Percentiles rank a stretch among this genome's conserved stretches.
Conservation (phyloP, 2,329 filamentous ascomycete genomes). For the Penicillium freii region DNA sequence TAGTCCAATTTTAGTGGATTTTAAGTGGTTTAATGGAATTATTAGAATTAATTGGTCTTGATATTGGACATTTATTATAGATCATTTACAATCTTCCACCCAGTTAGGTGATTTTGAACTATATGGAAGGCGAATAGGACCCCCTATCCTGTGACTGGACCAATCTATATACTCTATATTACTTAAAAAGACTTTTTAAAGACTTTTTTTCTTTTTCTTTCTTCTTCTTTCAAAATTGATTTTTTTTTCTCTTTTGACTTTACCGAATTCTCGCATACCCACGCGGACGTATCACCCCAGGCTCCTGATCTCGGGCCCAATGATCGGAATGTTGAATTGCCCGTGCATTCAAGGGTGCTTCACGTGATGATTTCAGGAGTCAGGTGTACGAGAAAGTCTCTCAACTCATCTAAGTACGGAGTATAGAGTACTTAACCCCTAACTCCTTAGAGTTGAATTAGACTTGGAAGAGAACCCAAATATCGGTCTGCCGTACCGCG, state of each 20-base stretch:
- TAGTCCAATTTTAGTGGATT: background rate
- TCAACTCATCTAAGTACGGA: background rate
- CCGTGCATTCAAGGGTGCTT: background rate
- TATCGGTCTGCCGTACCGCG: background rate
- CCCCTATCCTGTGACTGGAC: background rate
- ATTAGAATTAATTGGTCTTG: background rate
- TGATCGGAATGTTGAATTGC: background rate
- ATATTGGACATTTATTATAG: background rate
- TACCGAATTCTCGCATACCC: background rate
- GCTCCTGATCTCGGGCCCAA: background rate
- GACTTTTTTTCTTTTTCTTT: background rate
- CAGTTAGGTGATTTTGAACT: background rate
- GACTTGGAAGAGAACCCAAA: background rate
- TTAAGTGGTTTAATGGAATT: background rate
- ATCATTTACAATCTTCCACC: background rate
- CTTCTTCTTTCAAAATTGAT: background rate
- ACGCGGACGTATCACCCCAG: constrained; percentile 1
- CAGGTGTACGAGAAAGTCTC: background rate
- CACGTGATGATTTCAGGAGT: constrained; percentile 1
- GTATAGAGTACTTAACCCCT: background rate
- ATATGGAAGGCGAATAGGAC: background rate
- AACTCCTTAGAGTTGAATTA: background rate
- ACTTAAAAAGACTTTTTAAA: background rate
- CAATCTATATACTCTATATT: background rate
- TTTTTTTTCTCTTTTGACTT: background rate